Conservation (phyloP, 495 filamentous ascomycete species). For the Collariella sp. region DNA sequence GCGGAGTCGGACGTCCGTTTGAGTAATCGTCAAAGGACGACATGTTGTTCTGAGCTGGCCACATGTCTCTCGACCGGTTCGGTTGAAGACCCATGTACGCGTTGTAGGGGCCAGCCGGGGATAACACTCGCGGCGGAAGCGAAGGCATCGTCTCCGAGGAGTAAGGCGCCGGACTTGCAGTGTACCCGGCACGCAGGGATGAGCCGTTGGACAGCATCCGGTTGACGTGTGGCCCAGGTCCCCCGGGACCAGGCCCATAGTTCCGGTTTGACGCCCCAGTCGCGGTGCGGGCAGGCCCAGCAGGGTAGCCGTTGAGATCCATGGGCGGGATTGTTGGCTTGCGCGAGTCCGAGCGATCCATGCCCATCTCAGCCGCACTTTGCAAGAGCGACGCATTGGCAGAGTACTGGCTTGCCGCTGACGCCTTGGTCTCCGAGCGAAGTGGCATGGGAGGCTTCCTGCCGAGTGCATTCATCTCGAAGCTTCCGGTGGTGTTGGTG, state of each 20-base stretch:
- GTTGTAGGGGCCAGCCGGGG: constrained; percentile 23
- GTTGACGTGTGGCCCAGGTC: constrained; percentile 15
- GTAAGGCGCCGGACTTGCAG: constrained; percentile 27
- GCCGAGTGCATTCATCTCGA: constrained; percentile 40
- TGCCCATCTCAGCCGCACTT: constrained; percentile 52
- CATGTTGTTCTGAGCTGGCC: constrained; percentile 6
- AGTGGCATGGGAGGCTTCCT: constrained; percentile 36
- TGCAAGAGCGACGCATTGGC: constrained; percentile 52
- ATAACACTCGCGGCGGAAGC: constrained; percentile 25
- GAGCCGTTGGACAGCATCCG: constrained; percentile 8
- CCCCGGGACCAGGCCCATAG: constrained; percentile 41
- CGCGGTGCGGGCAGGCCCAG: constrained; percentile 15
- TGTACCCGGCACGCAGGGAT: constrained; percentile 18
- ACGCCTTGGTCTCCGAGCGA: constrained; percentile 31
- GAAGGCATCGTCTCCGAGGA: constrained; percentile 27
- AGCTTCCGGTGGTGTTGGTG: constrained; percentile 43
- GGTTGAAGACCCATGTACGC: constrained; percentile 22
- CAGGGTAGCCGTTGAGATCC: constrained; percentile 29
- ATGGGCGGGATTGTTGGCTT: constrained; percentile 35
- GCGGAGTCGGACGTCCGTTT: background rate
- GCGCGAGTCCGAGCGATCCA: constrained; percentile 40
- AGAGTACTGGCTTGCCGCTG: constrained; percentile 36
- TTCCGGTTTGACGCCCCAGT: constrained; percentile 29
- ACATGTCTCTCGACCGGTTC: constrained; percentile 7
- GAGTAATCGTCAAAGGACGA: constrained; percentile 1